These are phyloP conservation scores for Suillus brevipes DNA, from an alignment of 768 basidiomycete genomes.

Conservation along the genomic window DNA sequence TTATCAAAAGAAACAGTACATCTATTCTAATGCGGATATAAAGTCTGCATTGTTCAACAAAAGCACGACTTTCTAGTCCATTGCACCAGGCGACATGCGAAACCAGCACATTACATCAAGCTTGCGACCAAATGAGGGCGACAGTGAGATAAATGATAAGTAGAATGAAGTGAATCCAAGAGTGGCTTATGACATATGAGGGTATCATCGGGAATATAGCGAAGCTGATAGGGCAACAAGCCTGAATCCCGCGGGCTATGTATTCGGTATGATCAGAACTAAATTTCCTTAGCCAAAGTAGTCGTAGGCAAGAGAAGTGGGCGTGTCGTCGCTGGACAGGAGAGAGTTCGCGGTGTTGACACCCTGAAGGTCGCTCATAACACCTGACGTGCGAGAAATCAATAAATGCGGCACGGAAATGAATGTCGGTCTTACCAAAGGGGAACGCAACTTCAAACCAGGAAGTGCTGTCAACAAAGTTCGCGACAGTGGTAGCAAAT, in stretches of 20 bases:
- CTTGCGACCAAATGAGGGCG: slow-evolving; percentile 9
- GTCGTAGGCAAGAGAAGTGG: slow-evolving; percentile 50
- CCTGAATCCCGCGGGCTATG: slow-evolving; percentile 4
- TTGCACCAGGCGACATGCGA: slow-evolving; percentile 15
- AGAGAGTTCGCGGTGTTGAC: slow-evolving; percentile 59
- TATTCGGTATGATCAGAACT: neutral
- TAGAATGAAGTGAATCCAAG: slow-evolving; percentile 21
- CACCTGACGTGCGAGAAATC: slow-evolving; percentile 38
- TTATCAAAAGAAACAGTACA: neutral
- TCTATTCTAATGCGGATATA: neutral
- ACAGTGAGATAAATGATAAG: slow-evolving; percentile 15
- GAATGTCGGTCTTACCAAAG: slow-evolving; percentile 55
- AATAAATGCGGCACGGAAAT: slow-evolving; percentile 1
- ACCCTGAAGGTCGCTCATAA: slow-evolving; percentile 53
- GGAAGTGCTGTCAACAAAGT: slow-evolving; percentile 45
- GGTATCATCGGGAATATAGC: slow-evolving; percentile 6
- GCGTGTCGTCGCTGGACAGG: slow-evolving; percentile 44
- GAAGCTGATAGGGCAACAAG: slow-evolving; percentile 9
- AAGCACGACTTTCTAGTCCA: neutral
- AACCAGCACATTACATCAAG: slow-evolving; percentile 24
- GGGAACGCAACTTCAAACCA: slow-evolving; percentile 45
- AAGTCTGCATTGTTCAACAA: slow-evolving; percentile 25
- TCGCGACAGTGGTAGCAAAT: slow-evolving; percentile 48
- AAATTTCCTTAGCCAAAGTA: slow-evolving; percentile 42
- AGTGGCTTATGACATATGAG: slow-evolving; percentile 2